Conservation (phyloP, 345 rosid species). For the Ceriops tagal region DNA sequence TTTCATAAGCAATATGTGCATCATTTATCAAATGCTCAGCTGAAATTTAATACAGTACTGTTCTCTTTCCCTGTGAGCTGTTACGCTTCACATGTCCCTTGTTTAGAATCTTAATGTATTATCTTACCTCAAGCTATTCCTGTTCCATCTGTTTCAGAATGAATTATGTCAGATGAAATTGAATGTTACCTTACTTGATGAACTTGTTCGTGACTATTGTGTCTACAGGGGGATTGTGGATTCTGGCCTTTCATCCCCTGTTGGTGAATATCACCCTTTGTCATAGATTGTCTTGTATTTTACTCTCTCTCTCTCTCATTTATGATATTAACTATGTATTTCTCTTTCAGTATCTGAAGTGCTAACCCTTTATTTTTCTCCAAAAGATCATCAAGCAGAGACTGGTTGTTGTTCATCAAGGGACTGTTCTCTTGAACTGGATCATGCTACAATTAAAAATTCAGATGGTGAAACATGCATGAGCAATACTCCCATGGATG, state of each 20-base stretch:
- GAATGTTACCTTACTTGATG: conserved; percentile 71
- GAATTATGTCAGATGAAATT: conserved; percentile 86
- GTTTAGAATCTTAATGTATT: too few relatives aligned
- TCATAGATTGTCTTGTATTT: conserved; percentile 11
- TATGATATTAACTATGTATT: not conserved
- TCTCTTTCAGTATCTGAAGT: conserved; percentile 31
- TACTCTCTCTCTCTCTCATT: conserved; percentile 7
- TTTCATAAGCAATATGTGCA: too few relatives aligned
- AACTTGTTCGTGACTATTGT: conserved; percentile 84
- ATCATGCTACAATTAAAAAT: conserved; percentile 39
- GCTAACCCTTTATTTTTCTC: conserved; percentile 32
- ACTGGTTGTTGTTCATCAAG: conserved; percentile 43
- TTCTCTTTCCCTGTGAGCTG: too few relatives aligned
- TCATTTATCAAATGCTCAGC: too few relatives aligned
- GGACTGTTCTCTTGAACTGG: conserved; percentile 50
- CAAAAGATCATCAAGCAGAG: conserved; percentile 42
- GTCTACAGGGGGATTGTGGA: conserved; percentile 83
- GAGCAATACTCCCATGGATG: conserved; percentile 35
- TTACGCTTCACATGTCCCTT: too few relatives aligned
- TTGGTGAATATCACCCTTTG: conserved; percentile 38
- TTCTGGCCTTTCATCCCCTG: conserved; percentile 32
- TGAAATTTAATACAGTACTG: too few relatives aligned
- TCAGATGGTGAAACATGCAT: conserved; percentile 56
- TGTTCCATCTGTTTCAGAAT: conserved; percentile 53
- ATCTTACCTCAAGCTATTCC: too few relatives aligned